Conservation (phyloP, 305 asterid species). For the Fraxinus platypoda region DNA sequence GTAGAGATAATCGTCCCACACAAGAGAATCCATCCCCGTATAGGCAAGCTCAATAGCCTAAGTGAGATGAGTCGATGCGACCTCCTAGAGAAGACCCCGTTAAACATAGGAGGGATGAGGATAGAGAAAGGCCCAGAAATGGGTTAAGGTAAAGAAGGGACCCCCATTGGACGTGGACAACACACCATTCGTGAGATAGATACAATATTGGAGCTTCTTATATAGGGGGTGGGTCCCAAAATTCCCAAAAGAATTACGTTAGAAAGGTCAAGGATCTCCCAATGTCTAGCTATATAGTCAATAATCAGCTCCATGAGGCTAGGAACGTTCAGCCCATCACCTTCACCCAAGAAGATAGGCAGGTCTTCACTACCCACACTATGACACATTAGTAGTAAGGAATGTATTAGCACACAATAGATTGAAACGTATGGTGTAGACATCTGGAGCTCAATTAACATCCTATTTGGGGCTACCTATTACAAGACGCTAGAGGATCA, state of each 20-base stretch:
- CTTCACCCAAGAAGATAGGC: not conserved
- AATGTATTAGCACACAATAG: not conserved
- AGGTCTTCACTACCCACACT: not conserved
- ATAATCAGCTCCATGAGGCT: not conserved
- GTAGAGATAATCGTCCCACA: not conserved
- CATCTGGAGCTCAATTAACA: not conserved
- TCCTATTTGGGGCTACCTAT: not conserved
- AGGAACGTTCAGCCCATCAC: not conserved
- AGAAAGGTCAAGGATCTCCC: not conserved
- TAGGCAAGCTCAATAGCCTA: not conserved
- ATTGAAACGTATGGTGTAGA: not conserved
- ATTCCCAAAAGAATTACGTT: too few relatives aligned
- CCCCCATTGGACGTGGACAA: not conserved
- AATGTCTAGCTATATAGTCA: not conserved
- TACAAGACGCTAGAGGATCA: not conserved
- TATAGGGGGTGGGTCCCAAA: not conserved
- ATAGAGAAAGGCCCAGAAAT: not conserved
- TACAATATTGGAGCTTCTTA: not conserved
- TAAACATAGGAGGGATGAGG: not conserved
- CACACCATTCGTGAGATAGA: not conserved
- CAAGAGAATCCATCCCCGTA: not conserved
- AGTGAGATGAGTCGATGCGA: not conserved
- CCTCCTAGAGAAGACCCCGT: not conserved
- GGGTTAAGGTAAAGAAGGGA: not conserved
- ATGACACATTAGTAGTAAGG: not conserved